phyloP scores from a whole-genome alignment of 225 moss, liverwort and hornwort genomes.

The Takakia lepidozioides region DNA sequence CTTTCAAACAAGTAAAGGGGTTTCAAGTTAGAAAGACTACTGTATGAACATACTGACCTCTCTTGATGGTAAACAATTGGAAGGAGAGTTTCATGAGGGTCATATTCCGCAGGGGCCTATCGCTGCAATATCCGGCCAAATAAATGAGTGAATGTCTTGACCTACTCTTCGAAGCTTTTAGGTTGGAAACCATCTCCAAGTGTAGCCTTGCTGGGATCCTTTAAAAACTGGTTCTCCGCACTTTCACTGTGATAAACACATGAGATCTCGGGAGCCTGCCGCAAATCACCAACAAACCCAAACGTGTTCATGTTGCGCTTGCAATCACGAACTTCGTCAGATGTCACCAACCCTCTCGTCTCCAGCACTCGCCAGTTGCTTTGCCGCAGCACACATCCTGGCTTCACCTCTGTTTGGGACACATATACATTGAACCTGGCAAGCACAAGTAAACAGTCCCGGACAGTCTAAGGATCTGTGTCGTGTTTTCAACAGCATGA shows the following conservation, averaged over 20 bases:
- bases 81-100: too few relatives aligned
- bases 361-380: conserved; percentile 92
- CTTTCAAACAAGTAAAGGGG: too few relatives aligned
- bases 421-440: conserved; percentile 93
- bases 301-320: conserved; percentile 97
- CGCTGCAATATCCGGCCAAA: too few relatives aligned
- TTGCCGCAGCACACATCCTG: conserved; percentile 79
- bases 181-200: conserved; percentile 97
- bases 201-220: conserved; percentile 84
- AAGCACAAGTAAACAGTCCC: conserved; percentile 4
- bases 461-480: too few relatives aligned
- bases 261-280: conserved; percentile 83
- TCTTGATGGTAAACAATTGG: too few relatives aligned
- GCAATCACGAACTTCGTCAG: conserved; percentile 77
- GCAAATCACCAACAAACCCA: conserved; percentile 95
- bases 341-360: conserved; percentile 63
- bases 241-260: conserved; percentile 96
- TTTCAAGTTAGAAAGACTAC: too few relatives aligned
- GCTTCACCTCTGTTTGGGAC: conserved; percentile 90
- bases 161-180: conserved; percentile 46
- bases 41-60: too few relatives aligned
- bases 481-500: too few relatives aligned
- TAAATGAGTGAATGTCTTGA: too few relatives aligned
- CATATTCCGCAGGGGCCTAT: too few relatives aligned
- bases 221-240: conserved; percentile 89